Conservation (phyloP, 345 rosid genomes). For the Rhizophora apiculata region DNA sequence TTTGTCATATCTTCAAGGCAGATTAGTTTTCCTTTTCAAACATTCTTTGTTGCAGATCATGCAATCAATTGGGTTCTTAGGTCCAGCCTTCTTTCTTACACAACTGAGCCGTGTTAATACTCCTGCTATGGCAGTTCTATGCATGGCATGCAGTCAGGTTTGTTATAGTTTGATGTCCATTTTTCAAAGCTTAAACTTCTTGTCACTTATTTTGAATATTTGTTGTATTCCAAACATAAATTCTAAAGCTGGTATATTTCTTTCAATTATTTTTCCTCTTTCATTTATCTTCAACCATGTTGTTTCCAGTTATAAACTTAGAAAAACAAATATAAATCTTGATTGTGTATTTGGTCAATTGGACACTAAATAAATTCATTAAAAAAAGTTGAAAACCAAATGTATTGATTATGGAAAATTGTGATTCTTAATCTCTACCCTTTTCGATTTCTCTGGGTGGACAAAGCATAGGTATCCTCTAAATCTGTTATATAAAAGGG, state of each 20-base stretch:
- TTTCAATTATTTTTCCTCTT: background rate
- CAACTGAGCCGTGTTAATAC: conserved; percentile 81
- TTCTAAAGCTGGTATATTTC: background rate
- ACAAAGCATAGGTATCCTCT: no score
- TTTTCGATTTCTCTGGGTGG: no score
- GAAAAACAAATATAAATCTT: no score
- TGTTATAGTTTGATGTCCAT: conserved; percentile 19
- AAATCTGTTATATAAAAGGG: no score
- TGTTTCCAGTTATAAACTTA: background rate
- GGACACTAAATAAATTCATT: no score
- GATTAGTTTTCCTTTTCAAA: conserved; percentile 6
- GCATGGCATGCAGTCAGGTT: conserved; percentile 99
- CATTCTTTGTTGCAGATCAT: conserved; percentile 65
- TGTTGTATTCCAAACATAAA: background rate
- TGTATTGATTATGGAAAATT: no score
- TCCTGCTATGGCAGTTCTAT: conserved; percentile 92
- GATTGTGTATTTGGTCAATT: no score
- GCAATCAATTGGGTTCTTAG: conserved; percentile 96
- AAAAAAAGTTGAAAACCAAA: no score
- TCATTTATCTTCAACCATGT: background rate
- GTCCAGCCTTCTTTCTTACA: conserved; percentile 89
- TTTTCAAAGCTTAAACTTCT: conserved; percentile 8
- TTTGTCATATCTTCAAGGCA: background rate
- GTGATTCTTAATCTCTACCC: no score
- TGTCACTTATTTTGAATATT: background rate